Base-by-base conservation (phyloP, 2,329 filamentous ascomycete species). In the Botrytis medusae region DNA sequence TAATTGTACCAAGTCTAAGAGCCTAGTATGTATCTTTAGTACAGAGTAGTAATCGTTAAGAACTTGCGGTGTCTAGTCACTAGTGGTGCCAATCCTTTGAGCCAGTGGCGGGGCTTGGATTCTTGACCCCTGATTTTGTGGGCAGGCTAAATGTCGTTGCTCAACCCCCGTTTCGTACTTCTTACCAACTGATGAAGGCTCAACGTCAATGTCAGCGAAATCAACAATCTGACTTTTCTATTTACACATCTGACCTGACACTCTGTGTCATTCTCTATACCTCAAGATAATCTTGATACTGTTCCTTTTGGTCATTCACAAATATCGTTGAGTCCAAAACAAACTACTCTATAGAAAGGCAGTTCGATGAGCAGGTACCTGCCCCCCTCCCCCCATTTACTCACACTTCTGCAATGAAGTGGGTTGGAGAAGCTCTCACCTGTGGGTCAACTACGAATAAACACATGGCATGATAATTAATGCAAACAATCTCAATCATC, bases 51-150 rank as follows among this genome's bases (percentile, higher is more conserved):
- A 18, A 42, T 62, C 34, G 34, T 42, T 62, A 42, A 42, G n/a
- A 46, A 46, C 61, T 64, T 64, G 61, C 61, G 40, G 61, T 46
- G 61, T 64, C n/a, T 57, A 18, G n/a, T 54, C 61, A 42, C 60
- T 62, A 44, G 25, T 42, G 40, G 25, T 67, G 46, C 25, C 16
- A 68, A 37, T 54, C 64, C 34, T 34, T 34, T 40, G 64, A 68
- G 7, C 63, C 44, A 67, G 46, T 51, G 46, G 63, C 44, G 46
- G 44, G 46, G 46, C 46, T 51, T 34, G 62, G 25, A 64, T 64
- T 29, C 20, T 54, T n/a, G 37, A 29, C 25, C 46, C n/a, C 64
- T 37, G 20, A 25, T 29, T 54, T 54, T 57, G 20, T 40, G 46
- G 64, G 46, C 25, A 18, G 16, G 42, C 51, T 29, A 29, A 44